phyloP scores from a whole-genome alignment of 805 yeast species.

The Candida dendrica region DNA sequence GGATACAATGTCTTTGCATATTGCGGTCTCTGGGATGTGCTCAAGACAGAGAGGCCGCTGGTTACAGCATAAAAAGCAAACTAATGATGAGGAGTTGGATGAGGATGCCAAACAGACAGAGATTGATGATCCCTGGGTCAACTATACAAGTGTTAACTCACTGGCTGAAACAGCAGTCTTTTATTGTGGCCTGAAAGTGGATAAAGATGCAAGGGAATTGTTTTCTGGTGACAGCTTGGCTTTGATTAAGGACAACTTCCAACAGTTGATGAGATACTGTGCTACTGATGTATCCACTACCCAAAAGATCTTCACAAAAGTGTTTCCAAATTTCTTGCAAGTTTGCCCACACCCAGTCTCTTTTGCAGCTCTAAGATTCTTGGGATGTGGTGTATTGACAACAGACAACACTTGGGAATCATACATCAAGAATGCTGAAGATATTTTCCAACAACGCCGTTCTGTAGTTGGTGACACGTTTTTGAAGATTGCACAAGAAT shows the following conservation, averaged over 20 bases:
- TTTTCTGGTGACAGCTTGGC: constrained; percentile 51
- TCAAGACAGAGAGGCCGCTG: constrained; percentile 83
- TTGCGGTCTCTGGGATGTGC: constrained; percentile 87
- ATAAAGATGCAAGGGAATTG: constrained; percentile 60
- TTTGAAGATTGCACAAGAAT: constrained; percentile 49
- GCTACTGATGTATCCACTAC: constrained; percentile 80
- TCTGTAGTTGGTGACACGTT: constrained; percentile 51
- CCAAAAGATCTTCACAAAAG: constrained; percentile 54
- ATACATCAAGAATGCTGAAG: constrained; percentile 60
- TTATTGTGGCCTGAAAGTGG: constrained; percentile 63
- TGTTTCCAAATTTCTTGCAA: constrained; percentile 59
- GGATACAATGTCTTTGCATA: constrained; percentile 91
- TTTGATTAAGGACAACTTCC: constrained; percentile 49
- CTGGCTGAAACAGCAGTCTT: constrained; percentile 71
- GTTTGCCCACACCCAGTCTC: constrained; percentile 92
- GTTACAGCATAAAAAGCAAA: constrained; percentile 44
- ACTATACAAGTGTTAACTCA: constrained; percentile 68
- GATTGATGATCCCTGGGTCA: constrained; percentile 79
- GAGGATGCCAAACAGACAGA: constrained; percentile 21
- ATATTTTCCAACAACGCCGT: constrained; percentile 51
- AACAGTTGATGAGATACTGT: constrained; percentile 67
- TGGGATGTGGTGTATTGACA: constrained; percentile 74
- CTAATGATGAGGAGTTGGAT: constrained; percentile 12
- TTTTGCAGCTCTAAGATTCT: constrained; percentile 73
- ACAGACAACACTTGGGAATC: constrained; percentile 66